Base-by-base conservation (phyloP, 352 stramenopile genomes). In the Phytophthora cryptogea region DNA sequence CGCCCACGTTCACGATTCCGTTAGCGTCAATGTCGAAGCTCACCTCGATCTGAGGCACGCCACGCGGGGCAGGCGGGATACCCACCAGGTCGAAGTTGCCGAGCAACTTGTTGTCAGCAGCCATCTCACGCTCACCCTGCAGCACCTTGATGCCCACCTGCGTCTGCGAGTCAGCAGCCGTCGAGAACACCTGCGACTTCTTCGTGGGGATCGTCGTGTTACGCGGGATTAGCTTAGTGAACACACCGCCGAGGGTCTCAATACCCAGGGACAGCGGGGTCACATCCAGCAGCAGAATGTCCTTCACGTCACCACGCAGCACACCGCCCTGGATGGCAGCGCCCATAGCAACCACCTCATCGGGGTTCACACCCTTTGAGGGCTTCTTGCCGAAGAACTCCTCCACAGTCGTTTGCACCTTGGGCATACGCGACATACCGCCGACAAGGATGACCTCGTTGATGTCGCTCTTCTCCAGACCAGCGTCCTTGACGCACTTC, bases 201-300 rank as follows among this genome's bases (percentile, higher is more conserved):
- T 99, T 99, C 23, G 96, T 99, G 17, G 97, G 97, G 76, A 99
- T 99, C 44, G 97, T 99, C 32, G 97, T 99, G 78, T 99, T 99
- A 36, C 96, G 83, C 35, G 95, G 94, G 74, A 99, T 99, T 16
- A 99, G 80, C 68, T 96, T 97, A 39, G 97, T 99, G 75, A 99
- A 98, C 16, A 99, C 95, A 61, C 97, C 96, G 40, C 97, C 97
- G 30, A 99, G 83, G 16, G 97, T 99, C 83, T 99, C 97, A 74
- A 99, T 99, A 69, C 97, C 97, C n/a, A 99, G 81, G 8, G 92
- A 98, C 35, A 99, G 70, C 9, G 97, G 97, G 6, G 96, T 99
- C 36, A 99, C 97, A 88, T 99, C 97, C 28, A 99, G 70, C 46
- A 99, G 70, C 42, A 99, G 69, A 64, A 99, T 98, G 80, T 99